Base-by-base conservation (phyloP, 352 stramenopile species). In the Globisporangium nodosum region DNA sequence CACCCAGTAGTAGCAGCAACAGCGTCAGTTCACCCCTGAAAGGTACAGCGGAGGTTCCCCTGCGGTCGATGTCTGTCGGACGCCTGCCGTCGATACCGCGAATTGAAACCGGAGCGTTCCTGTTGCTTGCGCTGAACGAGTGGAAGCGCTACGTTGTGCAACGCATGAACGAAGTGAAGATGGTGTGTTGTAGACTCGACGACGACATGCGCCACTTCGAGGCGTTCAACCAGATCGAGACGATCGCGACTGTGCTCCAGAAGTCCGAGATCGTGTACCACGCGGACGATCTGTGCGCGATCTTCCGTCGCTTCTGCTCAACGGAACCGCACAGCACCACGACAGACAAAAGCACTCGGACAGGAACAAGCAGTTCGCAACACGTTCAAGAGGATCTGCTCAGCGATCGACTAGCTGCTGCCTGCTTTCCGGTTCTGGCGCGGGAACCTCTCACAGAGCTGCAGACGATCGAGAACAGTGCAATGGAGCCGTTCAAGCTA, bases 101-200 rank as follows among this genome's bases (percentile, higher is more conserved):
- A 16, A 71, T 90, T 15, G 63, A 80, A 8, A 78, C 74, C 1
- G 70, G 71, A 3, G 46, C 60, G 11, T 90, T 94, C 33, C 69
- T 94, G 0, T 64, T 92, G 3, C 40, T 90, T 0, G 70, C 73
- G 8, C 45, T 92, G 11, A 45, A 73, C 16, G 84, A 94, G 57
- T 94, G 84, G 81, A 74, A 85, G 39, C 70, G 68, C 3, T 91
- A 91, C 55, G 66, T 92, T 15, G 65, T 87, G 20, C 58, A 78
- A n/a, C 74, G 78, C 12, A 76, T 94, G 51, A 81, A 87, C 57
- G 80, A 90, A 35, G 58, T 94, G 3, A 74, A 76, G 5, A 70
- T 88, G 16, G 68, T 77, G 13, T 90, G 78, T 51, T 85, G 70
- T 56, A 64, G 61, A 16, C 71, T 82, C 33, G 73, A 89, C 31